Evolutionary conservation across 1,284 basidiomycete genomes (phyloP).

Genomic region (Ceratobasidium papillatum): DNA sequence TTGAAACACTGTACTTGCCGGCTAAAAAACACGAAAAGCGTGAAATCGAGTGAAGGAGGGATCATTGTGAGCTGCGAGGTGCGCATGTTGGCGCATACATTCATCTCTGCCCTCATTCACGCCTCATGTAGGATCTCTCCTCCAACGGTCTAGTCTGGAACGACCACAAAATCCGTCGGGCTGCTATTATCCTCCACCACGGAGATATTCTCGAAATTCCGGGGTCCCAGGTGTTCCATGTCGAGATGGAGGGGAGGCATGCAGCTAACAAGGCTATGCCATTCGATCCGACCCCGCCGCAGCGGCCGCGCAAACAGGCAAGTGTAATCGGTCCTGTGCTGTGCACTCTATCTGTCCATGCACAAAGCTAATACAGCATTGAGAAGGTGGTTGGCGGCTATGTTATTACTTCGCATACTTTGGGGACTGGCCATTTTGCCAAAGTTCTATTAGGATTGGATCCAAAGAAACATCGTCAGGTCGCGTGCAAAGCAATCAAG

Average conservation of each 20-base stretch:
- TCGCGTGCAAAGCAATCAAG: constrained; percentile 44
- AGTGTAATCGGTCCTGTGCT: background rate
- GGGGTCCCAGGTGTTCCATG: constrained; percentile 41
- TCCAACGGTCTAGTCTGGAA: constrained; percentile 43
- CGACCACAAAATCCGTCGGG: constrained; percentile 39
- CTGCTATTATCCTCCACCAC: constrained; percentile 42
- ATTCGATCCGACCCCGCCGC: constrained; percentile 23
- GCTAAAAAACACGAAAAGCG: background rate
- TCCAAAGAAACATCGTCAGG: constrained; percentile 31
- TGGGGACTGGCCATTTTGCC: constrained; percentile 43
- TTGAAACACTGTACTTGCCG: background rate
- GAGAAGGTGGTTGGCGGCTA: constrained; percentile 29
- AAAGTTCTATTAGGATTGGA: constrained; percentile 42
- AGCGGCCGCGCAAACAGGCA: constrained; percentile 23
- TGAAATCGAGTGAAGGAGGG: constrained; percentile 27
- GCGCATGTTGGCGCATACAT: constrained; percentile 19
- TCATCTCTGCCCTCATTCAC: background rate
- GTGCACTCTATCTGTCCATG: background rate
- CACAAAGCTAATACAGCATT: constrained; percentile 1
- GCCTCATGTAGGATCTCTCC: constrained; percentile 36
- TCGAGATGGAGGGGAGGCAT: constrained; percentile 37
- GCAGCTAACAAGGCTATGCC: constrained; percentile 36
- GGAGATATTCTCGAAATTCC: constrained; percentile 42
- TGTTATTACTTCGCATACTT: constrained; percentile 40
- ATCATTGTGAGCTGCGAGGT: constrained; percentile 30